Base-by-base conservation (phyloP, 73 alveolate species). In the Stentor roeselii region DNA sequence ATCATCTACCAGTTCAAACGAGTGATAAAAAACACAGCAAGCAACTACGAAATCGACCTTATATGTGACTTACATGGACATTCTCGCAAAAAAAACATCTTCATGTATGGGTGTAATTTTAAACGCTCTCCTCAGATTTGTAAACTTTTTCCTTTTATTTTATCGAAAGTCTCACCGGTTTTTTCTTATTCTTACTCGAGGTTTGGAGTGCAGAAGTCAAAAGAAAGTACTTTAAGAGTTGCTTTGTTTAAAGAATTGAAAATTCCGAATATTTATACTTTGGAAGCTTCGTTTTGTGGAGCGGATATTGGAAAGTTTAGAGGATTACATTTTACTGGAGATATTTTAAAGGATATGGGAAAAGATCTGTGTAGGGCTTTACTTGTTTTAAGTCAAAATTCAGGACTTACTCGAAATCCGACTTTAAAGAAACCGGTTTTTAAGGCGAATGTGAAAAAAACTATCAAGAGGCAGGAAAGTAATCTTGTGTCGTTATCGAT, bases 21-120 rank as follows among this genome's bases (percentile, higher is more conserved):
- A 93, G 86, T 97, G 94, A 92, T 98, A 42, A 94, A 97, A 60
- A 95, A 97, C 88, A 84, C 96, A 34, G 91, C 93, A 78, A 98
- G 94, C 34, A 98, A 97, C 58, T 89, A 99, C 78, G 99, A 98
- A 37, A 94, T 97, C 58, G 94, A 92, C 82, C 92, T 98, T 77
- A 96, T 91, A 84, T 96, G 99, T 82, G 99, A 98, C 91, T 89
- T 98, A 61, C 99, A 98, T 85, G 99, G 99, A 4, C 99, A 98
- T 91, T 95, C 99, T n/a, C 90, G 99, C 76, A 98, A 97, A 87
- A 93, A 96, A 89, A 98, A 98, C 83, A 95, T 95, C 15, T 97
- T 95, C 87, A 90, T 92, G 95, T 97, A 95, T 84, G 96, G 98
- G 60, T 39, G 74, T 35, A 76, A 76, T 37, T n/a, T 41, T 38